Base-by-base conservation (phyloP, 2,329 filamentous ascomycete species). In the Aspergillus neoniger region DNA sequence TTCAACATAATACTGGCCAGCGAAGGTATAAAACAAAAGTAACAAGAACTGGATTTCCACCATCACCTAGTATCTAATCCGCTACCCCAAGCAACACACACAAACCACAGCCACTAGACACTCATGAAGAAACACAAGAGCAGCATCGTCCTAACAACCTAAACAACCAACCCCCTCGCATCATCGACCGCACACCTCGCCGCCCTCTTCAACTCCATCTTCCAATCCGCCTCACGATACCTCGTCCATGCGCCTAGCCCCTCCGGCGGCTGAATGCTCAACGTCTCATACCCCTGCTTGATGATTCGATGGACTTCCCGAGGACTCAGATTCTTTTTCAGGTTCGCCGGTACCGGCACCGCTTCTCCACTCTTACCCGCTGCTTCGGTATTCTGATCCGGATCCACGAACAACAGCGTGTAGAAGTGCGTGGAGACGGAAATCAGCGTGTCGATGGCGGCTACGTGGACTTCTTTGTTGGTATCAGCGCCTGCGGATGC, bases 271-370 rank as follows among this genome's bases (percentile, higher is more conserved):
- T 96, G 91, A 57, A 99, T 96, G 64, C 90, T 94, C 69, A 99
- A 78, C 38, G 93, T 96, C 76, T 98, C 94, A 72, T 98, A 98
- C 0, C 95, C 95, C 75, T 96, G 90, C 79, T 96, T 96, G 76
- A 99, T 98, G 28, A 97, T 91, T 66, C 91, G 89, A 44, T 89
- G 89, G 41, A 99, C 92, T 74, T 97, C 91, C 53, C 86, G 83
- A 39, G 90, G 92, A 60, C 91, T 96, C 61, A 97, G 79, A 66
- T 90, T 87, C 69, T 87, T 90, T 62, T 86, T 84, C 66, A 70
- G 76, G 43, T 67, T 70, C 0, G 71, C 67, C 14, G 74, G 70
- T 25, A 75, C 64, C 30, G 67, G 65, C 41, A 67, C 68, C 10
- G 75, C 68, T n/a, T 71, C 23, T 19, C 68, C 60, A 1, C 57